Evolutionary conservation across 331 rosid genomes (phyloP), one percentile per base, ranked within the genome.

Genomic region (Rhamnella rubrinervis): DNA sequence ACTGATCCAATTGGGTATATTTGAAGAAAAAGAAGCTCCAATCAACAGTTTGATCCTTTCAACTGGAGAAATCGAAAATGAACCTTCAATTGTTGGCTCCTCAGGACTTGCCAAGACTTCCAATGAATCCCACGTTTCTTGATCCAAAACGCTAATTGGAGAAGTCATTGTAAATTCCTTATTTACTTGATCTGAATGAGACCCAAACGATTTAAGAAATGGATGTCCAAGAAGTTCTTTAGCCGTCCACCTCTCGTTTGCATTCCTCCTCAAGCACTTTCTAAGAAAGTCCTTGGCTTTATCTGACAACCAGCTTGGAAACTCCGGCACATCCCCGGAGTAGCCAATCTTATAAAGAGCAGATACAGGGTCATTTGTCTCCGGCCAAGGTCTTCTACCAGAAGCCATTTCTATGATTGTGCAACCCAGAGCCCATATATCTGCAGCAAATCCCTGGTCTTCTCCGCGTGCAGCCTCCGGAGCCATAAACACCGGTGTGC

Each of bases 381-480:
- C 79, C 51, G 68, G 72, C 90, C 87, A 85, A 3, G 87, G 90
- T 41, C 67, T 63, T 12, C 63, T 46, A 0, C 87, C 87, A 0
- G 85, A 80, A 2, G 78, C 85, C 90, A 85, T 85, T 66, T 85
- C 87, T 20, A 82, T 70, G 51, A 82, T 16, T 5, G 82, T 80
- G 51, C 90, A 82, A 10, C 90, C 90, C 13, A 82, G 62, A 18
- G 87, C 87, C 90, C 90, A 82, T 53, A 82, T 44, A 62, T 82
- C 90, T 7, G 82, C 87, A 20, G 62, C 78, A 38, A 80, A 71
- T 12, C 84, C 80, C 75, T 82, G 87, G 35, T 75, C 79, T 31
- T 77, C 84, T 6, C 87, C 84, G 0, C 90, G 75, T 11, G 85
- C 85, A 53, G 80, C 90, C 56, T 82, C 90, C 59, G 87, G 87